Evolutionary conservation across 306 rosid genomes (phyloP), one percentile per base, ranked within the genome.

Genomic region (Trifolium subterraneum): DNA sequence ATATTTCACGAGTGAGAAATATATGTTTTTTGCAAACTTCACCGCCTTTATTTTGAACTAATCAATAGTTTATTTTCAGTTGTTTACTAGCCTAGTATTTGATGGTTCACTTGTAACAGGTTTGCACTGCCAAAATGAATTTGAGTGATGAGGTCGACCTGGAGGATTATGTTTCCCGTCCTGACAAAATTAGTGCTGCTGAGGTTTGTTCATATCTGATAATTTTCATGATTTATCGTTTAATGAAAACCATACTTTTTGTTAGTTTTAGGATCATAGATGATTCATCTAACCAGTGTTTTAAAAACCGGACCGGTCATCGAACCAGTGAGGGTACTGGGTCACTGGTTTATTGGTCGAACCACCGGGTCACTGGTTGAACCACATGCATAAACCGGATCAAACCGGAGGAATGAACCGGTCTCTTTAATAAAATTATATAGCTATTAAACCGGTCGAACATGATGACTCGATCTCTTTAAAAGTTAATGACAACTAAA

Each of bases 181-280:
- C 99, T 36, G 99, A 95, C 80, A 95, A 92, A 90, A 95, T 95
- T 67, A 95, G 99, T 78, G 99, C 99, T 55, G 99, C 99, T 61
- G 99, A 95, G 99, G 99, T 95, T 81, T 75, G 96, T 88, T 64
- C 64, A 58, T 41, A 10, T 79, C 16, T 45, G 13, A 25, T 75
- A 25, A 33, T 75, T 33, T 54, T 66, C 38, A 29, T 61, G 47
- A 41, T 68, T 38, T 70, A 41, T 19, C 4, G 18, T 19, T 69
- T 55, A 42, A 22, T 58, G 56, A 25, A 4, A 31, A 16, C 55
- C 35, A 44, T 41, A 33, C 38, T 44, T 29, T 19, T 10, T 45
- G 44, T 39, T 47, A 11, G 41, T 64, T 70, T 64, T 58, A 44
- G 45, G 60, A 18, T 45, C 8, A 35, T 41, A 31, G 36, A 68